Evolutionary conservation across 1,284 basidiomycete species (phyloP).

Genomic region (Irpex sp.): DNA sequence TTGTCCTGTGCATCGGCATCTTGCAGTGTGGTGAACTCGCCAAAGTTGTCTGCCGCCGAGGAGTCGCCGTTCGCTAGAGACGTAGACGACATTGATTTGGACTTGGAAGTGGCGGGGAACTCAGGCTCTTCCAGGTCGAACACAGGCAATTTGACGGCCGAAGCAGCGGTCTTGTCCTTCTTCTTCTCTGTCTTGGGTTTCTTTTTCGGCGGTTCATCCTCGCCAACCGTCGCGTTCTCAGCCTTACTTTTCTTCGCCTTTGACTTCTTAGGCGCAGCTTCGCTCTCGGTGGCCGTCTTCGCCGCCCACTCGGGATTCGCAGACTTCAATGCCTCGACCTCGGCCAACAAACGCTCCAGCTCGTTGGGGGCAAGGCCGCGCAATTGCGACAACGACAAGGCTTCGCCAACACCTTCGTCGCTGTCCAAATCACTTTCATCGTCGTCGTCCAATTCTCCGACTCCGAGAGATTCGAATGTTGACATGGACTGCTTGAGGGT

Average conservation of each 20-base stretch:
- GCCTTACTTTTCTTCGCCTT: slow-evolving; percentile 11
- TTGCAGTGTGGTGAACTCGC: slow-evolving; percentile 71
- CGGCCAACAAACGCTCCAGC: slow-evolving; percentile 51
- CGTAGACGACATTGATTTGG: neutral
- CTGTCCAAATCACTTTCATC: neutral
- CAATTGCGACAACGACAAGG: slow-evolving; percentile 5
- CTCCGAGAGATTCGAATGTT: slow-evolving; percentile 81
- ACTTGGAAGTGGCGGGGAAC: slow-evolving; percentile 35
- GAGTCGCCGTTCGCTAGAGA: slow-evolving; percentile 17
- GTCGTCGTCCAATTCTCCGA: slow-evolving; percentile 26
- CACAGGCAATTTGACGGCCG: slow-evolving; percentile 30
- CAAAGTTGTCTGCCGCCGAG: slow-evolving; percentile 52
- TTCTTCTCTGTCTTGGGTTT: slow-evolving; percentile 23
- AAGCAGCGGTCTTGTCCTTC: neutral
- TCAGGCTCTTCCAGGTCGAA: slow-evolving; percentile 77
- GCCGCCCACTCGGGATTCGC: slow-evolving; percentile 25
- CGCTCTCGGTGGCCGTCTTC: slow-evolving; percentile 17
- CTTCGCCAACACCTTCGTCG: slow-evolving; percentile 29
- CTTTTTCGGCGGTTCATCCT: slow-evolving; percentile 29
- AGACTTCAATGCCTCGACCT: slow-evolving; percentile 27
- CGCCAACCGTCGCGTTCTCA: slow-evolving; percentile 7
- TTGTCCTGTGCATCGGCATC: slow-evolving; percentile 81
- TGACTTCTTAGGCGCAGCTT: slow-evolving; percentile 11
- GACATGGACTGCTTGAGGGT: slow-evolving; percentile 82
- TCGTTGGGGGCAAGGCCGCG: slow-evolving; percentile 43